Percentiles rank a stretch among this genome's conserved stretches.
These are phyloP conservation scores for Hypomontagnella monticulosa DNA, from an alignment of 495 filamentous ascomycete genomes.

Conservation along the genomic window DNA sequence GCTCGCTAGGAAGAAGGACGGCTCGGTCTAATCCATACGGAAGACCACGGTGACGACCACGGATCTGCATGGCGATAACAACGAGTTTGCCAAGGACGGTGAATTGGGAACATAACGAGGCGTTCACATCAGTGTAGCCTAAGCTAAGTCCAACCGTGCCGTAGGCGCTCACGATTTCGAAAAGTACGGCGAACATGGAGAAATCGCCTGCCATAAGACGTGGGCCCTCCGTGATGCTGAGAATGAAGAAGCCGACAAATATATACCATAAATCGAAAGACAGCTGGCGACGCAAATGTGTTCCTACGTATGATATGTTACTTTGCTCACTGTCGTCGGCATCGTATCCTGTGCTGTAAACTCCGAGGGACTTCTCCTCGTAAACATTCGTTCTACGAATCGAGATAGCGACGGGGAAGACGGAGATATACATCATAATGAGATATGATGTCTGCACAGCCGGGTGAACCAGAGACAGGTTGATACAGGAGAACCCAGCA, in stretches of 20 bases:
- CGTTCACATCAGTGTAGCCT: constrained; percentile 77
- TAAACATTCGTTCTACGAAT: constrained; percentile 95
- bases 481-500: constrained; percentile 84
- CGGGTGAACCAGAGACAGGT: constrained; percentile 80
- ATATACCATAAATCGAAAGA: constrained; percentile 97
- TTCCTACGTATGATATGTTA: constrained; percentile 81
- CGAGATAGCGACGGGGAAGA: constrained; percentile 94
- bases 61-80: constrained; percentile 91
- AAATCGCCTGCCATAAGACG: constrained; percentile 69
- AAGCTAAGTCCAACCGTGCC: constrained; percentile 93
- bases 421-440: constrained; percentile 99
- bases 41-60: constrained; percentile 89
- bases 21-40: constrained; percentile 93
- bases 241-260: constrained; percentile 86
- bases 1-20: constrained; percentile 82
- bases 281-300: constrained; percentile 88
- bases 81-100: constrained; percentile 84
- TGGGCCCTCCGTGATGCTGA: constrained; percentile 81
- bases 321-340: constrained; percentile 56
- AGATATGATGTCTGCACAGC: constrained; percentile 94
- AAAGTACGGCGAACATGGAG: constrained; percentile 82
- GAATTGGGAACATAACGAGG: constrained; percentile 84
- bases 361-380: constrained; percentile 90
- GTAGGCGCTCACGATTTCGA: constrained; percentile 92
- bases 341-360: constrained; percentile 62